Evolutionary conservation across 345 rosid species (phyloP).

Genomic region (Physaria fendleri): DNA sequence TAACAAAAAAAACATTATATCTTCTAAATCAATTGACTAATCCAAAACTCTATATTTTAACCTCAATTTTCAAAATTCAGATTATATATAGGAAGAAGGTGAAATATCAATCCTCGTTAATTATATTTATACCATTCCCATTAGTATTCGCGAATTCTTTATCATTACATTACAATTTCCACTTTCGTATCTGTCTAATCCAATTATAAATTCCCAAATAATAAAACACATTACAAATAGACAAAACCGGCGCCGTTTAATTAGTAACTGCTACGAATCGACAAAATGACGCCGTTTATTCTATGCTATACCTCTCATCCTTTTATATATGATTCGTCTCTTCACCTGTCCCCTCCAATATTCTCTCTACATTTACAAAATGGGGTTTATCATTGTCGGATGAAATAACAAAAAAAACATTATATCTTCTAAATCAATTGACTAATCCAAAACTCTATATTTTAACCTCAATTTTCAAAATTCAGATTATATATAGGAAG

Average conservation of each 20-base stretch:
- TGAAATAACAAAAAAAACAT: too few species aligned
- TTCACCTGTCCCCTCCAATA: neutral
- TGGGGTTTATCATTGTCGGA: conserved; percentile 25
- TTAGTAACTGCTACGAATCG: conserved; percentile 1
- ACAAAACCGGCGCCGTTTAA: conserved; percentile 6
- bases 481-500: too few species aligned
- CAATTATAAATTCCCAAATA: neutral
- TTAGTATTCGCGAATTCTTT: neutral
- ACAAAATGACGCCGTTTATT: neutral
- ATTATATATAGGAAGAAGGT: too few species aligned
- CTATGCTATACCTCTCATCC: neutral
- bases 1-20: too few species aligned
- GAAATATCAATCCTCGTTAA: too few species aligned
- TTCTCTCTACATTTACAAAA: conserved; percentile 1
- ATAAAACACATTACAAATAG: neutral
- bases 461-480: too few species aligned
- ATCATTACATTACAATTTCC: conserved; percentile 9
- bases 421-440: too few species aligned
- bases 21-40: too few species aligned
- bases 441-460: conserved; percentile 15
- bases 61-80: too few species aligned
- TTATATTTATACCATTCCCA: too few species aligned
- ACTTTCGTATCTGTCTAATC: conserved; percentile 1
- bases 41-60: conserved; percentile 4
- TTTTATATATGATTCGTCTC: neutral